phyloP scores from a whole-genome alignment of 371 early-diverging fungal genomes.

The Lichtheimia ornata region DNA sequence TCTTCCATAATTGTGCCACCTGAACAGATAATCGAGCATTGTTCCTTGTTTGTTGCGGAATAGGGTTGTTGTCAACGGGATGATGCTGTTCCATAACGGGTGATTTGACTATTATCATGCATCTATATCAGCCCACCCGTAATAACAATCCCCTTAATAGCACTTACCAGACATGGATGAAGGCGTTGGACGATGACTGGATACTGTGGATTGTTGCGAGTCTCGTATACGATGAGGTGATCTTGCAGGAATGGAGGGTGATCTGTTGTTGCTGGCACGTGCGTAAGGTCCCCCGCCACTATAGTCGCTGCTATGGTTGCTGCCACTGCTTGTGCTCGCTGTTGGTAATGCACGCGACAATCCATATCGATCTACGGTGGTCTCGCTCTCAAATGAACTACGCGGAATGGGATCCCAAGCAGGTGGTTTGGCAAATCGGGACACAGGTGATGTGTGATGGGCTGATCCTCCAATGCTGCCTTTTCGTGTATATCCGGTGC shows the following conservation, averaged over 20 bases:
- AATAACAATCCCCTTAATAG: background rate
- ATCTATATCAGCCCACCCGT: background rate
- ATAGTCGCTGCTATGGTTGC: too few relatives aligned
- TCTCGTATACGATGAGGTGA: conserved; percentile 49
- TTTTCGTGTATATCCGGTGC: background rate
- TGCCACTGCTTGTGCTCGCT: too few relatives aligned
- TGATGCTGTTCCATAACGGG: background rate
- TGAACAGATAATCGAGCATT: conserved; percentile 20
- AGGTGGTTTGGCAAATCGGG: background rate
- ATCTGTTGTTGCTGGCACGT: conserved; percentile 7
- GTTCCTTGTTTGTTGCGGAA: conserved; percentile 16
- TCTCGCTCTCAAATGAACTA: conserved; percentile 11
- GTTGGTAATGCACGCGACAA: conserved; percentile 1
- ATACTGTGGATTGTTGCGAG: conserved; percentile 27
- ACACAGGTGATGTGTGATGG: background rate
- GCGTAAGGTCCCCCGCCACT: background rate
- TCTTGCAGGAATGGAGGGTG: conserved; percentile 40
- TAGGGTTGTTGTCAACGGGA: background rate
- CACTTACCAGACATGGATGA: background rate
- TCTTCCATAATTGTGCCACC: conserved; percentile 37
- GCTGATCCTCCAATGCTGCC: background rate
- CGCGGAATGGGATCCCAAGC: background rate
- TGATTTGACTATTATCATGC: conserved; percentile 1
- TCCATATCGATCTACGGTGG: background rate
- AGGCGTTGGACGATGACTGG: background rate